phyloP scores from a whole-genome alignment of 192 early-diverging fungal species.

The Mortierella hygrophila region DNA sequence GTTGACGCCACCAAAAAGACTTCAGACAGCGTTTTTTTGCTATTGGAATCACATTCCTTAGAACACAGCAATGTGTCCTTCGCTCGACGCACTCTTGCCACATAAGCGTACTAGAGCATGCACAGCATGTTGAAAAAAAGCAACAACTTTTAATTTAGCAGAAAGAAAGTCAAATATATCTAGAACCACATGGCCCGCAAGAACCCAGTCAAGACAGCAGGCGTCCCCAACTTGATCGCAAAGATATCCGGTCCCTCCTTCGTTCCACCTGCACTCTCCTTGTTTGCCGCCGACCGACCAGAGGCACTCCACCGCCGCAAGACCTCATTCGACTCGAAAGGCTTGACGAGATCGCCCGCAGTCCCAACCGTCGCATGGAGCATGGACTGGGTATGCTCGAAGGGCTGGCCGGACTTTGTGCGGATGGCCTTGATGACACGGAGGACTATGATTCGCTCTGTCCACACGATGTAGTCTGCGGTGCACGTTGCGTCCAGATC shows the following conservation, averaged over 20 bases:
- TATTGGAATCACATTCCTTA: no score
- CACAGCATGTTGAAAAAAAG: no score
- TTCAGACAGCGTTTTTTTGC: no score
- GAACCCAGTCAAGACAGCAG: conserved; percentile 19
- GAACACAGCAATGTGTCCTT: no score
- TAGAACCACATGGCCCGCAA: conserved; percentile 39
- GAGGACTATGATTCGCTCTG: conserved; percentile 52
- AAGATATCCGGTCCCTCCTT: conserved; percentile 12
- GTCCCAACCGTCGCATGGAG: conserved; percentile 64
- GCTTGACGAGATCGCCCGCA: conserved; percentile 46
- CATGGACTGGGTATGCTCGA: conserved; percentile 17
- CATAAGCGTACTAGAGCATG: no score
- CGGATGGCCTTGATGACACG: conserved; percentile 35
- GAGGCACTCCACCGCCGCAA: conserved; percentile 25
- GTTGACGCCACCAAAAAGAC: no score
- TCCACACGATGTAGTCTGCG: conserved; percentile 68
- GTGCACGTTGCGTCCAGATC: conserved; percentile 43
- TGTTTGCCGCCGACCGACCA: neutral
- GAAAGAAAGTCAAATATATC: neutral
- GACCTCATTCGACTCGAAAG: conserved; percentile 54
- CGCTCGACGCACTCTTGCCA: no score
- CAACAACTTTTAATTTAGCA: neutral
- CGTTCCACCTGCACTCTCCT: neutral
- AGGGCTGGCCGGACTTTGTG: neutral
- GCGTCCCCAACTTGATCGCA: conserved; percentile 28